Conservation (phyloP, 2,329 filamentous ascomycete genomes). For the Trichoderma sp. region DNA sequence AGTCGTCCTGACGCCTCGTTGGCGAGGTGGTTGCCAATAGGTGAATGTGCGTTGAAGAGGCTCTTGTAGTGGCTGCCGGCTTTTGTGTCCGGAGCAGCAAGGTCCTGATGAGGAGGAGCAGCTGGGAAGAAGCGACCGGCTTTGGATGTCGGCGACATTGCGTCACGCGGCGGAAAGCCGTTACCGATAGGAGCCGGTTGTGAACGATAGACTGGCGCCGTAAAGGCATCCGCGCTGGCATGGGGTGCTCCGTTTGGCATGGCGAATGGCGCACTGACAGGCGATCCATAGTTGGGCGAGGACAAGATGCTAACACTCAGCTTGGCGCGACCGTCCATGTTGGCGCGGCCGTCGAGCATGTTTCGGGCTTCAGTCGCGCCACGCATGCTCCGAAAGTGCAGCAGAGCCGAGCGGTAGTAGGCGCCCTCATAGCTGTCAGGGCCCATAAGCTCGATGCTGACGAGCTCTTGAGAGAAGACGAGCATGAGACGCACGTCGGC, state of each 20-base stretch:
- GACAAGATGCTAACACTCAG: conserved; percentile 61
- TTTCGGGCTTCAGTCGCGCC: conserved; percentile 59
- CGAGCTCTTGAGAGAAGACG: conserved; percentile 58
- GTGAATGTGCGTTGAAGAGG: conserved; percentile 72
- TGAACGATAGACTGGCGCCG: conserved; percentile 52
- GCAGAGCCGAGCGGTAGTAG: conserved; percentile 53
- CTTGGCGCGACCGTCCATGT: conserved; percentile 54
- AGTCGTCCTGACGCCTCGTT: conserved; percentile 57
- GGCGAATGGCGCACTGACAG: not conserved
- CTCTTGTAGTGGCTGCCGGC: conserved; percentile 57
- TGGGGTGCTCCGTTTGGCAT: conserved; percentile 35
- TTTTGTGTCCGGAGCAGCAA: conserved; percentile 49
- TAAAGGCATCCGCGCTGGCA: conserved; percentile 62
- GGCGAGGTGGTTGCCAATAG: conserved; percentile 69
- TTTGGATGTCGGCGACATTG: conserved; percentile 59
- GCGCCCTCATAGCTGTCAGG: conserved; percentile 51
- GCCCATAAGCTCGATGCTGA: conserved; percentile 53
- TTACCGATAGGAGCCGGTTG: conserved; percentile 63
- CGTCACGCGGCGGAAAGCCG: conserved; percentile 49
- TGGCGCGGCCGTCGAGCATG: conserved; percentile 53
- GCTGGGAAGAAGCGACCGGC: conserved; percentile 37
- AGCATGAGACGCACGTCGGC: conserved; percentile 59
- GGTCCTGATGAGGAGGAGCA: conserved; percentile 56
- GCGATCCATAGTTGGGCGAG: conserved; percentile 34
- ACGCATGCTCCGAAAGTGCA: conserved; percentile 54